Percentiles rank a stretch among this genome's conserved stretches.
Conservation (phyloP, 2,329 filamentous ascomycete species). For the Nothopassalora personata region DNA sequence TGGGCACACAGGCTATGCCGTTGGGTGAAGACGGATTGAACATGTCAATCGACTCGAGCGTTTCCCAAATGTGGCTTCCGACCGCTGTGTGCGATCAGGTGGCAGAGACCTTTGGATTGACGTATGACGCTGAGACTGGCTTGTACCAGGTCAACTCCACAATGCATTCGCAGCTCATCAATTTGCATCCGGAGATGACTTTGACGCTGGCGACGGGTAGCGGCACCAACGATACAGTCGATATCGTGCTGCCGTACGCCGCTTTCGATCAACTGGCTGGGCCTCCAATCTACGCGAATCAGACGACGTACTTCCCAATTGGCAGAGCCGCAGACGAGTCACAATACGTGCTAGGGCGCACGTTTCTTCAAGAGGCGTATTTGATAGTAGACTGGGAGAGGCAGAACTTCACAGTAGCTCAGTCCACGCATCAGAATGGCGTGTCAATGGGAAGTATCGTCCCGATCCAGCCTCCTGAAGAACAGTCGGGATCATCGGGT, state of each 20-base stretch:
- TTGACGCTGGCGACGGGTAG: slow-evolving; percentile 25
- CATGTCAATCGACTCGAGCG: slow-evolving; percentile 35
- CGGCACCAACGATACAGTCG: slow-evolving; percentile 9
- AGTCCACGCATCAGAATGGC: slow-evolving; percentile 7
- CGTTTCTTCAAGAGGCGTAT: slow-evolving; percentile 30
- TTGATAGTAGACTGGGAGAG: slow-evolving; percentile 17
- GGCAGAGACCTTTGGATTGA: slow-evolving; percentile 36
- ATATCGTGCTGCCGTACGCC: slow-evolving; percentile 28
- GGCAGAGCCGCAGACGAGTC: slow-evolving; percentile 22
- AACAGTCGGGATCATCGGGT: background rate
- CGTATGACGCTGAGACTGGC: slow-evolving; percentile 34
- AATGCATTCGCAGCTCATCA: slow-evolving; percentile 30
- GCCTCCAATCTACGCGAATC: slow-evolving; percentile 10
- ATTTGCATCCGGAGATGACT: slow-evolving; percentile 34
- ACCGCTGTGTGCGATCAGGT: slow-evolving; percentile 34
- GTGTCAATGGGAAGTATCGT: slow-evolving; percentile 7
- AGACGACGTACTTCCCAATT: slow-evolving; percentile 24
- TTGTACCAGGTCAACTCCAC: slow-evolving; percentile 38
- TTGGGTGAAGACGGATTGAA: slow-evolving; percentile 11
- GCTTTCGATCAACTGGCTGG: slow-evolving; percentile 29
- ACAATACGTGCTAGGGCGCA: slow-evolving; percentile 27
- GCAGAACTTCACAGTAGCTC: slow-evolving; percentile 13
- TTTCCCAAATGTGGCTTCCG: slow-evolving; percentile 39
- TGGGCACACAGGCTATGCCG: slow-evolving; percentile 25
- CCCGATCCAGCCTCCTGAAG: background rate